phyloP scores from a whole-genome alignment of 2,329 filamentous ascomycete genomes.

The Aureobasidium melanogenum region DNA sequence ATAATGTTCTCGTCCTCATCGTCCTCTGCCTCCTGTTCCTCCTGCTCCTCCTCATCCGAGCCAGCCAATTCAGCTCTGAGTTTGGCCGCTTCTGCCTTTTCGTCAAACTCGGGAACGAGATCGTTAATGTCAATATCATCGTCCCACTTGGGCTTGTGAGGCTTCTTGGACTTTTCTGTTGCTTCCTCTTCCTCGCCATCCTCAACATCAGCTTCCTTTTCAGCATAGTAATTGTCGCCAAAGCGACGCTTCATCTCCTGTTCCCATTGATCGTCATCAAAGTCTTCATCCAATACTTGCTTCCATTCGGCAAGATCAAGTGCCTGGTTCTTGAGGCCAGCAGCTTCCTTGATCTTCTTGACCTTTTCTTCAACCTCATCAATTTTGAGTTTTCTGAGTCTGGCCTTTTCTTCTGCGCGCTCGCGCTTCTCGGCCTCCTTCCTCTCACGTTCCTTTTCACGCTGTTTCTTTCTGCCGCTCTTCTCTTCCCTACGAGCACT shows the following conservation, averaged over 20 bases:
- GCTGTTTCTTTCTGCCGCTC: conserved; percentile 64
- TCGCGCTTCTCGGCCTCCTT: conserved; percentile 72
- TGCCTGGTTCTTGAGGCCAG: conserved; percentile 58
- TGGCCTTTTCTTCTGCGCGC: conserved; percentile 70
- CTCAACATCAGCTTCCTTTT: conserved; percentile 37
- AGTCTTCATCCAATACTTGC: conserved; percentile 75
- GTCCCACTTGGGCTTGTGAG: conserved; percentile 87
- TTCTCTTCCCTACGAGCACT: conserved; percentile 85
- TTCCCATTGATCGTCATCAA: conserved; percentile 86
- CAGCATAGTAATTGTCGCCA: conserved; percentile 82
- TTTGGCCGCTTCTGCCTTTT: conserved; percentile 32
- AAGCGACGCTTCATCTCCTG: conserved; percentile 81
- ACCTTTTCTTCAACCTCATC: conserved; percentile 86
- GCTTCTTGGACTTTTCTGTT: conserved; percentile 63
- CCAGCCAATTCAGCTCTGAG: conserved; percentile 38
- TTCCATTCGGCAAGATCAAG: conserved; percentile 73
- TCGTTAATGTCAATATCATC: conserved; percentile 97
- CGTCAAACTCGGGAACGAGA: conserved; percentile 76
- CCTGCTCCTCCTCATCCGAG: conserved; percentile 38
- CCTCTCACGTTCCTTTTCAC: conserved; percentile 67
- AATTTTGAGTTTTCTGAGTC: conserved; percentile 77
- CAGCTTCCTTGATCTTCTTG: conserved; percentile 78
- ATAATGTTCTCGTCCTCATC: conserved; percentile 33
- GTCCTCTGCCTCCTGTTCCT: conserved; percentile 31
- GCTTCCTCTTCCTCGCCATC: conserved; percentile 31